Conservation (phyloP, 257 asterid genomes). For the Solanum paucissectum region DNA sequence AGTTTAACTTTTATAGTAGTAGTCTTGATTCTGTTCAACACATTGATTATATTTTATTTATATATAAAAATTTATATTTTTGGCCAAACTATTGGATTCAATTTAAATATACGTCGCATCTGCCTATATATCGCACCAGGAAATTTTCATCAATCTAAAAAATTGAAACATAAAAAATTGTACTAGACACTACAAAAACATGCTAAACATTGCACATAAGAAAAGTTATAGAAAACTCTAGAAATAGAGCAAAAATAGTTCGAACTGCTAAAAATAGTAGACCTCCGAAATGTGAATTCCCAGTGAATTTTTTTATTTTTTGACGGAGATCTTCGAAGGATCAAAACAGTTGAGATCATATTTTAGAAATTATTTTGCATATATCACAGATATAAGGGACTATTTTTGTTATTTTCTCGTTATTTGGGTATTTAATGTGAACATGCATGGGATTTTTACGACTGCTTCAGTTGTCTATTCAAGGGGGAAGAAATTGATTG, state of each 20-base stretch:
- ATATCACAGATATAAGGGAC: background rate
- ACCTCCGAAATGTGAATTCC: no score
- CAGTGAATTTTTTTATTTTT: no score
- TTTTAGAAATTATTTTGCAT: no score
- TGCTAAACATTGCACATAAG: no score
- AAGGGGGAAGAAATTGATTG: background rate
- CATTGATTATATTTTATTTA: background rate
- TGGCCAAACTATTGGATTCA: no score
- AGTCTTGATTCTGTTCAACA: background rate
- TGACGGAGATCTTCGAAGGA: no score
- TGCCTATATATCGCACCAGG: background rate
- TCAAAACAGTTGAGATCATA: background rate
- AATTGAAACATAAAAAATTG: no score
- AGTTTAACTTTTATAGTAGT: background rate
- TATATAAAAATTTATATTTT: no score
- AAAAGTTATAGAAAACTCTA: background rate
- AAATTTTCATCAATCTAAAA: background rate
- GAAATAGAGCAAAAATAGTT: no score
- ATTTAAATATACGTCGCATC: background rate
- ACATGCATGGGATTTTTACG: background rate
- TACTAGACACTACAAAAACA: no score
- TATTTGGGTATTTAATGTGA: background rate
- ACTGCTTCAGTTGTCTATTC: no score
- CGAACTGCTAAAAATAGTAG: no score
- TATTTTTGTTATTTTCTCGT: background rate